A percentile compares a stretch with the other conserved stretches of the same genome.
phyloP scores from a whole-genome alignment of 257 asterid genomes.

The Gardenia jasminoides region DNA sequence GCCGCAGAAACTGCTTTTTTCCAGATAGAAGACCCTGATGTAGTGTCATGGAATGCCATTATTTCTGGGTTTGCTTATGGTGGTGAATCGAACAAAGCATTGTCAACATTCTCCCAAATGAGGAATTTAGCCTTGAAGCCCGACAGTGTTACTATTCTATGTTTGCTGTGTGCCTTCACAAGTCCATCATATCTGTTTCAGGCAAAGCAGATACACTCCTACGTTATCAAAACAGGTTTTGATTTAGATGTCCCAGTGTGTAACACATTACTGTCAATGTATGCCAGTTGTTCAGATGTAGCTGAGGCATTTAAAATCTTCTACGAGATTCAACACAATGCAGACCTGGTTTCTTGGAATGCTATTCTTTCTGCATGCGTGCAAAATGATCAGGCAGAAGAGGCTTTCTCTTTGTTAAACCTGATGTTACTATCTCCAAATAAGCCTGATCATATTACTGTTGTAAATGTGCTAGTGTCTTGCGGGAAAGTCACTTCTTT shows the following conservation, averaged over 20 bases:
- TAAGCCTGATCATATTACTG: conserved; percentile 54
- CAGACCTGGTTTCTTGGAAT: conserved; percentile 82
- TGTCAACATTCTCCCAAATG: conserved; percentile 55
- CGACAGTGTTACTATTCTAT: conserved; percentile 60
- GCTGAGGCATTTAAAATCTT: conserved; percentile 48
- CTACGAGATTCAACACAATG: conserved; percentile 34
- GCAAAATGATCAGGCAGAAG: conserved; percentile 42
- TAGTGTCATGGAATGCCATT: conserved; percentile 70
- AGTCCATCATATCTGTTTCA: conserved; percentile 38
- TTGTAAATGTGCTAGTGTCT: conserved; percentile 50
- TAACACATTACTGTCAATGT: conserved; percentile 65
- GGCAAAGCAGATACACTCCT: conserved; percentile 69
- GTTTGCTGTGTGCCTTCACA: conserved; percentile 61
- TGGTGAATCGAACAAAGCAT: conserved; percentile 53
- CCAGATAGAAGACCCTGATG: conserved; percentile 58
- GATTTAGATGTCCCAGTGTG: conserved; percentile 50
- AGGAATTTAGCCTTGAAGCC: conserved; percentile 46
- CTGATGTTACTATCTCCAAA: conserved; percentile 43
- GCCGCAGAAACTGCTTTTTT: conserved; percentile 56
- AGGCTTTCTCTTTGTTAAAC: conserved; percentile 52
- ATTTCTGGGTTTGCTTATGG: conserved; percentile 57
- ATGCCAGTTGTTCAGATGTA: conserved; percentile 55
- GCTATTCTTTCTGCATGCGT: conserved; percentile 52
- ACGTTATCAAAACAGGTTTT: conserved; percentile 45
- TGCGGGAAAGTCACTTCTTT: conserved; percentile 55